Evolutionary conservation across 2,329 filamentous ascomycete genomes (phyloP), one percentile per base, ranked within the genome.

Genomic region (Chaetomiaceae sp.): DNA sequence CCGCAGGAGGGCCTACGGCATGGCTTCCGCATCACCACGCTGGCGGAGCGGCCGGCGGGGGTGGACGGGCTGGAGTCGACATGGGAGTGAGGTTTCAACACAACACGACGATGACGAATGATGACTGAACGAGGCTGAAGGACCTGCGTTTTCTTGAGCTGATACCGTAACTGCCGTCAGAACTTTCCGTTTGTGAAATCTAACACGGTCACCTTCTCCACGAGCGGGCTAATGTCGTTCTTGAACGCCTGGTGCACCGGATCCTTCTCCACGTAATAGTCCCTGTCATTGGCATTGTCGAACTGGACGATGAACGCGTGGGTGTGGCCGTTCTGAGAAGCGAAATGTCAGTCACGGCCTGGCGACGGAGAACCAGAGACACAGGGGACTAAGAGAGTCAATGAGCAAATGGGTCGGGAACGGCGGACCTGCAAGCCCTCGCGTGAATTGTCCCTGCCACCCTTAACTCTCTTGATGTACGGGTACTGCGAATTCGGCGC

Each of bases 371-470:
- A 22, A 20, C 14, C 12, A 12, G 22, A 26, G 18, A 20, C 3
- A 17, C 15, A 6, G 11, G 11, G 7, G 9, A 9, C 15, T 17
- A 11, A 8, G 24, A n/a, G n/a, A n/a, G n/a, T n/a, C n/a, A n/a
- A n/a, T n/a, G n/a, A n/a, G n/a, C n/a, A n/a, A n/a, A n/a, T n/a
- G n/a, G n/a, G n/a, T n/a, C n/a, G n/a, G n/a, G n/a, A n/a, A n/a
- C n/a, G 18, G 55, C 65, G 48, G 67, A 84, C 81, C 66, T 82
- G 74, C 32, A 72, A 63, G 7, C 75, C 77, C 60, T 86, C 81
- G 0, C 69, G 69, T 26, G 78, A 83, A 56, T 78, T 82, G 57
- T 86, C 78, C 45, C 65, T 67, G 0, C 83, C 82, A 0, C 81
- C 82, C 0, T 71, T 70, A 14, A 74, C 67, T 0, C 74, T 71